Conservation (phyloP, 768 basidiomycete species). For the Xanthoconium stramineum region DNA sequence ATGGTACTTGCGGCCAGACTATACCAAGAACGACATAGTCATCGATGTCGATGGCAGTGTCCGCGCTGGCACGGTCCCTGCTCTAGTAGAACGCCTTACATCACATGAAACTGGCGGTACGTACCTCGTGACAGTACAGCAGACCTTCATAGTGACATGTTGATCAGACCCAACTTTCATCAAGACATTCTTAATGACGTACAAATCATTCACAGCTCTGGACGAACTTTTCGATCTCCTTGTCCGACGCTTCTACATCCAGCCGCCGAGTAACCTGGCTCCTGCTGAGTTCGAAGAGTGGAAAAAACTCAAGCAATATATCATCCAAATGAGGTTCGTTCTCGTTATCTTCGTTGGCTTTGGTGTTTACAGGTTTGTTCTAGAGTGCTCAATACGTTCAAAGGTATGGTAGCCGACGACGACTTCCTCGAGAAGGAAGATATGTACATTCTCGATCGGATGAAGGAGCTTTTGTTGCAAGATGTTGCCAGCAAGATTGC, state of each 20-base stretch:
- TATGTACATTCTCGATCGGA: slow-evolving; percentile 70
- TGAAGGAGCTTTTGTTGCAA: slow-evolving; percentile 74
- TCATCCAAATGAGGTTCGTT: slow-evolving; percentile 81
- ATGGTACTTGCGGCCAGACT: slow-evolving; percentile 85
- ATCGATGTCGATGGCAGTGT: slow-evolving; percentile 84
- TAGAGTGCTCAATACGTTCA: slow-evolving; percentile 85
- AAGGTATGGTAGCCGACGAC: slow-evolving; percentile 83
- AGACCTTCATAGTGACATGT: slow-evolving; percentile 1
- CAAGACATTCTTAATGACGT: slow-evolving; percentile 92
- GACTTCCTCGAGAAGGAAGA: slow-evolving; percentile 87
- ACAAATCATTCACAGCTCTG: slow-evolving; percentile 87
- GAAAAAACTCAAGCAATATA: slow-evolving; percentile 80
- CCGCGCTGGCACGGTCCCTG: slow-evolving; percentile 80
- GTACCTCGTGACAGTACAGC: slow-evolving; percentile 21
- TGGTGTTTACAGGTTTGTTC: slow-evolving; percentile 1
- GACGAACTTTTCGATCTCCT: slow-evolving; percentile 82
- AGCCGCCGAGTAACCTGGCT: slow-evolving; percentile 65
- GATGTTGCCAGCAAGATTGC: slow-evolving; percentile 61
- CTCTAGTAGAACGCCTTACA: slow-evolving; percentile 86
- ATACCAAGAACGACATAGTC: slow-evolving; percentile 73
- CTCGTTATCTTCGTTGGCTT: not conserved
- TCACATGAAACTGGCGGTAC: slow-evolving; percentile 84
- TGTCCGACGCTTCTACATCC: slow-evolving; percentile 73
- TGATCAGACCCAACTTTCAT: slow-evolving; percentile 69
- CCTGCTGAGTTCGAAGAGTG: slow-evolving; percentile 69